Evolutionary conservation across 2,329 filamentous ascomycete species (phyloP), one percentile per base, ranked within the genome.

Genomic region (Monilinia laxa): DNA sequence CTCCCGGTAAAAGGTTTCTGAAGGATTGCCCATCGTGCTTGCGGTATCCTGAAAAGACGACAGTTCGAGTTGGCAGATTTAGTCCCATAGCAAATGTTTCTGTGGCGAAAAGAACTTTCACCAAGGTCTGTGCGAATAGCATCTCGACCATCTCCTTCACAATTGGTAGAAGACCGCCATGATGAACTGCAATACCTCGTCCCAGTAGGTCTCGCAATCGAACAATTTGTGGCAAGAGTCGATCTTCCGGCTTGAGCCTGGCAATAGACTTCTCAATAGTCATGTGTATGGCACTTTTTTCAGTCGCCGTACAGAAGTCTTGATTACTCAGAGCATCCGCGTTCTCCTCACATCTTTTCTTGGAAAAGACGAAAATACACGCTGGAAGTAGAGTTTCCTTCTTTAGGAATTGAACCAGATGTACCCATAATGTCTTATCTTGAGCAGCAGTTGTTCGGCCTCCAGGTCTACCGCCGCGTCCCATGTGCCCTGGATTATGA

Each of bases 61-160:
- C 95, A 0, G 95, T 99, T 71, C 95, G 86, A 0, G 95, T 99
- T 0, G 95, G 95, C 66, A 99, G 80, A 75, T 99, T 99, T 42
- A 99, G 83, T 38, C 95, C 95, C 93, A 99, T 99, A 47, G 95
- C 95, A 78, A 99, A 99, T 0, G 95, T 99, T 77, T 99, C 95
- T 0, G 95, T 99, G 0, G 95, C 95, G 75, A 99, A 99, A 2
- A 99, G 84, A 3, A 99, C 91, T 79, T 99, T 99, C 67, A 99
- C 95, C 65, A 99, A 81, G 0, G 93, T 96, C 78, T 92, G 93
- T 0, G 95, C 94, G 73, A 99, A 99, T 20, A 99, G 80, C 64
- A 99, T 96, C 78, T 99, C 95, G 1, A 99, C 95, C 31, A 98
- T 87, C 77, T 99, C 95, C 78, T 99, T 99, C 72, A 98, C 93